These are phyloP conservation scores for Ascochyta rabiei DNA, from an alignment of 2,329 filamentous ascomycete genomes.

Conservation along the genomic window DNA sequence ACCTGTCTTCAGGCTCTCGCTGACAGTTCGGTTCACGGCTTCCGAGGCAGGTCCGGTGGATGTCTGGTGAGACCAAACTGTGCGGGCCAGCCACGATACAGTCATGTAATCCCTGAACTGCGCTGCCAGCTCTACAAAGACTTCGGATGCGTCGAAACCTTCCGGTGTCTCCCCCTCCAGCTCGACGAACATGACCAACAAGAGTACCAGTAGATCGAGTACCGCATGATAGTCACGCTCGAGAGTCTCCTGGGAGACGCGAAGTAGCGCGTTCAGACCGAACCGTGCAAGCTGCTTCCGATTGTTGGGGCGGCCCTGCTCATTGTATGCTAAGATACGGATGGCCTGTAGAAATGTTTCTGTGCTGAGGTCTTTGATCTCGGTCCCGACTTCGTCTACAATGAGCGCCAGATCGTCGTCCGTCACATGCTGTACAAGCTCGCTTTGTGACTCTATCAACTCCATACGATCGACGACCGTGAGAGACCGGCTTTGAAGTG, in stretches of 20 bases:
- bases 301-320: slow-evolving; percentile 47
- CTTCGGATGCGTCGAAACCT: slow-evolving; percentile 65
- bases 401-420: slow-evolving; percentile 68
- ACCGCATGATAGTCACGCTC: slow-evolving; percentile 75
- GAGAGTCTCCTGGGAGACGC: slow-evolving; percentile 79
- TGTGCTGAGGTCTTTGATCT: slow-evolving; percentile 52
- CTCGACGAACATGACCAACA: slow-evolving; percentile 76
- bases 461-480: slow-evolving; percentile 71
- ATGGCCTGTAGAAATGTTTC: slow-evolving; percentile 60
- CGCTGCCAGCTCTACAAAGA: slow-evolving; percentile 69
- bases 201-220: slow-evolving; percentile 79
- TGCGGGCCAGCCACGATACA: slow-evolving; percentile 44
- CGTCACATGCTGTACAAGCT: slow-evolving; percentile 77
- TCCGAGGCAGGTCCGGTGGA: slow-evolving; percentile 39
- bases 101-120: slow-evolving; percentile 46
- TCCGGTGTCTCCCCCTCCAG: slow-evolving; percentile 71
- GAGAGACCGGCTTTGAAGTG: slow-evolving; percentile 72
- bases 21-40: slow-evolving; percentile 28
- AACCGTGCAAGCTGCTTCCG: slow-evolving; percentile 69
- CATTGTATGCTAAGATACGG: slow-evolving; percentile 54
- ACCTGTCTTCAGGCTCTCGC: slow-evolving; percentile 31
- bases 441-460: slow-evolving; percentile 77
- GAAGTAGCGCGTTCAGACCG: slow-evolving; percentile 75
- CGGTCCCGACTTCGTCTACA: slow-evolving; percentile 68
- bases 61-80: slow-evolving; percentile 41